phyloP scores from a whole-genome alignment of 768 basidiomycete genomes.

The Gloeopeniophorella convolvens region DNA sequence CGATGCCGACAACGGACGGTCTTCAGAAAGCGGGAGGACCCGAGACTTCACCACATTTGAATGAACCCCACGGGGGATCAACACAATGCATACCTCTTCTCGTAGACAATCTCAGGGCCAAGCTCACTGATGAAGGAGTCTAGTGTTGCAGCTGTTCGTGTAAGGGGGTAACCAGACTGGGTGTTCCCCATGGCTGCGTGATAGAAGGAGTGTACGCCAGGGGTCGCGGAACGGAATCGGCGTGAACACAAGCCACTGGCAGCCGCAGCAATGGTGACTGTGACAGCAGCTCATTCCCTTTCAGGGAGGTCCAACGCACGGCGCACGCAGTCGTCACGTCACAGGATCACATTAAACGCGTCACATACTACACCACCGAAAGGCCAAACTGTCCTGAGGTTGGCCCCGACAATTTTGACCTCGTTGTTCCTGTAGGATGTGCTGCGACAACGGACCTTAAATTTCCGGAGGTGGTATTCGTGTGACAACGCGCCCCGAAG shows the following conservation, averaged over 20 bases:
- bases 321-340: too few relatives aligned
- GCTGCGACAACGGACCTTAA: too few relatives aligned
- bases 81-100: conserved; percentile 63
- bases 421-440: too few relatives aligned
- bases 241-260: background rate
- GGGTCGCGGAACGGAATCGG: background rate
- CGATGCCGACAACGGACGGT: conserved; percentile 84
- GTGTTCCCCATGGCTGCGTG: conserved; percentile 61
- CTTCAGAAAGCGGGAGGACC: conserved; percentile 64
- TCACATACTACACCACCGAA: too few relatives aligned
- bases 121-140: conserved; percentile 91
- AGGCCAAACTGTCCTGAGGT: too few relatives aligned
- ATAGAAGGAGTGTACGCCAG: background rate
- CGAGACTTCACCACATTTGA: conserved; percentile 39
- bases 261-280: too few relatives aligned
- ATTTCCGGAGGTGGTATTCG: too few relatives aligned
- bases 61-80: conserved; percentile 4
- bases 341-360: too few relatives aligned
- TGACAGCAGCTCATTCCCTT: conserved; percentile 2
- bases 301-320: background rate
- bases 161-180: conserved; percentile 63
- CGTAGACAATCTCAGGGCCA: conserved; percentile 80
- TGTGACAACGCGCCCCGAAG: too few relatives aligned
- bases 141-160: conserved; percentile 70
- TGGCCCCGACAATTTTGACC: too few relatives aligned